A percentile compares a stretch with the other conserved stretches of the same genome.
These are phyloP conservation scores for Deuterostichococcus epilithicus DNA, from an alignment of 139 green algal species.

Conservation along the genomic window DNA sequence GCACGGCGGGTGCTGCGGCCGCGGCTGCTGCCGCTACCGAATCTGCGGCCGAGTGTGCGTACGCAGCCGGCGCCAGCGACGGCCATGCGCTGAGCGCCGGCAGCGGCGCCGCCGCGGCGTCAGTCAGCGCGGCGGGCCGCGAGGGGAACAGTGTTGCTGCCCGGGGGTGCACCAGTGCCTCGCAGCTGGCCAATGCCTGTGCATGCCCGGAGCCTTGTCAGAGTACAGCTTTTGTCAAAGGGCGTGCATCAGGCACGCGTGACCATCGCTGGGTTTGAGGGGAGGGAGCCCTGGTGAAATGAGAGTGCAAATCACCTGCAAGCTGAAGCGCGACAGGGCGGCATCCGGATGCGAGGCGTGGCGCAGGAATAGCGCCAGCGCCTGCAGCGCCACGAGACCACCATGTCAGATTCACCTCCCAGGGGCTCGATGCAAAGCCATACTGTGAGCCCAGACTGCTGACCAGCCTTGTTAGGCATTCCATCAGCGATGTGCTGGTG, in stretches of 20 bases:
- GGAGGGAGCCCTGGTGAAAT: not conserved
- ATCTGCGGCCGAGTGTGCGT: not conserved
- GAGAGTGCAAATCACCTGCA: not conserved
- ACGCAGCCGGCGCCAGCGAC: not conserved
- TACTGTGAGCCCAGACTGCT: too few species aligned
- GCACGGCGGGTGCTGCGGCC: not conserved
- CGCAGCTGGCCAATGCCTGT: conserved; percentile 24
- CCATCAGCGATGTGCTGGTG: too few species aligned
- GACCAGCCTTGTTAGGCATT: too few species aligned
- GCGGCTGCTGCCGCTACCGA: too few species aligned
- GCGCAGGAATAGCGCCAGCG: not conserved
- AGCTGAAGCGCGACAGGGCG: not conserved
- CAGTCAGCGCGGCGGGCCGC: not conserved
- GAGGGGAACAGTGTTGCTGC: not conserved
- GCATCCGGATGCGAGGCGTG: not conserved
- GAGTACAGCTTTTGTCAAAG: not conserved
- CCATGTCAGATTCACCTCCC: too few species aligned
- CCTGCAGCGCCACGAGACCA: not conserved
- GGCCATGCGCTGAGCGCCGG: not conserved
- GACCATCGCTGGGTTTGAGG: not conserved
- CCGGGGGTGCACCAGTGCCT: conserved; percentile 46
- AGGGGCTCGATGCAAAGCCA: too few species aligned
- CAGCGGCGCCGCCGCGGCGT: not conserved
- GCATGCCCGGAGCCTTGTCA: not conserved
- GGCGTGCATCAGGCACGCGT: not conserved